Evolutionary conservation across 352 stramenopile genomes (phyloP).

Genomic region (Aphanomyces cochlioides): DNA sequence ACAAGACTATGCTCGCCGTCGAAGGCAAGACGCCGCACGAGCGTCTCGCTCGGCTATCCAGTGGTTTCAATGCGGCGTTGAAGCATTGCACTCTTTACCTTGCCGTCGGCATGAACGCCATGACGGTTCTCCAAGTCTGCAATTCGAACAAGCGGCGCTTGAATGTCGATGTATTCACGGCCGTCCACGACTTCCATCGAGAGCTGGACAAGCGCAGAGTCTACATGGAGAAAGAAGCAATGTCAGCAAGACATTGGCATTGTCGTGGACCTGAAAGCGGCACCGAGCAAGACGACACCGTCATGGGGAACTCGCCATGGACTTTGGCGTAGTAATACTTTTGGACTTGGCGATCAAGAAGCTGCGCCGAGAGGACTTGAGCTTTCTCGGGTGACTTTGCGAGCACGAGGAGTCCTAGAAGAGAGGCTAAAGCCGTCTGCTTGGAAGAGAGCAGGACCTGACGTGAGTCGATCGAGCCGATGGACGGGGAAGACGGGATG

Average conservation of each 20-base stretch:
- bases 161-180: slow-evolving; percentile 40
- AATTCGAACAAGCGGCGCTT: slow-evolving; percentile 41
- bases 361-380: slow-evolving; percentile 32
- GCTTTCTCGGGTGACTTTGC: slow-evolving; percentile 21
- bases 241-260: neutral
- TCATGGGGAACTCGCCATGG: slow-evolving; percentile 40
- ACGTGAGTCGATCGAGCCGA: slow-evolving; percentile 79
- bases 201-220: slow-evolving; percentile 13
- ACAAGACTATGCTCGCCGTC: slow-evolving; percentile 32
- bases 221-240: slow-evolving; percentile 10
- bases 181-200: slow-evolving; percentile 1
- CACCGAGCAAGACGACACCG: neutral
- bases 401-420: slow-evolving; percentile 20
- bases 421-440: neutral
- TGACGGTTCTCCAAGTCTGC: slow-evolving; percentile 31
- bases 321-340: slow-evolving; percentile 60
- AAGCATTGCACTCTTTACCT: neutral
- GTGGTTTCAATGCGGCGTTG: neutral
- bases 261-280: neutral
- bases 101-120: slow-evolving; percentile 25
- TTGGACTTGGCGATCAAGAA: slow-evolving; percentile 40
- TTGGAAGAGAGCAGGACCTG: slow-evolving; percentile 32
- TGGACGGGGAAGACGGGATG: slow-evolving; percentile 48
- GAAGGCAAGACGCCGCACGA: slow-evolving; percentile 35
- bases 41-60: slow-evolving; percentile 43